A percentile compares a stretch with the other conserved stretches of the same genome.
Conservation (phyloP, 169 alveolate species). For the Eimeria sp. region DNA sequence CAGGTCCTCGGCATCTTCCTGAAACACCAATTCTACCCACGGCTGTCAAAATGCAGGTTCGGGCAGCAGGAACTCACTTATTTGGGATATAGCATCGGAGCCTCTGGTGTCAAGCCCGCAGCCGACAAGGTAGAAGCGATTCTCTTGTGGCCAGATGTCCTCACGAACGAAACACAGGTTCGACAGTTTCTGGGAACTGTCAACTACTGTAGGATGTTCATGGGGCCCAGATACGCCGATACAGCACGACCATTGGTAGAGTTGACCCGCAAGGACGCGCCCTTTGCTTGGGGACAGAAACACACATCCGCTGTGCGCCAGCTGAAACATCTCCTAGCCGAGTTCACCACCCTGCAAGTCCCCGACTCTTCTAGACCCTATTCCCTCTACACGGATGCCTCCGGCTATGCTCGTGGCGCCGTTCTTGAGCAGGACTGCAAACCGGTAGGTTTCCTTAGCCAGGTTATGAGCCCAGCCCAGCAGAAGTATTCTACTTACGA, state of each 20-base stretch:
- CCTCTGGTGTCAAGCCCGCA: background rate
- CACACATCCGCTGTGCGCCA: background rate
- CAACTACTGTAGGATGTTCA: too few relatives aligned
- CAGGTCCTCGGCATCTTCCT: background rate
- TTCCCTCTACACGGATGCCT: background rate
- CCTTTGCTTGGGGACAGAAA: background rate
- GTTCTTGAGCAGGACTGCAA: background rate
- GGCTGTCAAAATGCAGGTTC: background rate
- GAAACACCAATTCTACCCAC: too few relatives aligned
- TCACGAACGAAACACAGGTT: too few relatives aligned
- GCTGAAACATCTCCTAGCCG: background rate
- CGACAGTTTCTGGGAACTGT: too few relatives aligned
- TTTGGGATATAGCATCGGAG: background rate
- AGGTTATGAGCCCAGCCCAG: slow-evolving; percentile 13
- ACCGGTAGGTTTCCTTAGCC: background rate
- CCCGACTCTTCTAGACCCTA: background rate
- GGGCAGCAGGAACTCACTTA: background rate
- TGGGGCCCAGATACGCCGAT: background rate
- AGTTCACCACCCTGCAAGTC: background rate
- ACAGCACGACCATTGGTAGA: background rate
- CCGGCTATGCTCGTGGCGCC: background rate
- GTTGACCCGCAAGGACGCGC: background rate
- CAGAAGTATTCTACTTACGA: background rate
- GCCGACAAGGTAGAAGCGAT: too few relatives aligned
- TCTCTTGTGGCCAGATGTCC: too few relatives aligned